Conservation (phyloP, 2,329 filamentous ascomycete genomes). For the Fusarium stilboides region DNA sequence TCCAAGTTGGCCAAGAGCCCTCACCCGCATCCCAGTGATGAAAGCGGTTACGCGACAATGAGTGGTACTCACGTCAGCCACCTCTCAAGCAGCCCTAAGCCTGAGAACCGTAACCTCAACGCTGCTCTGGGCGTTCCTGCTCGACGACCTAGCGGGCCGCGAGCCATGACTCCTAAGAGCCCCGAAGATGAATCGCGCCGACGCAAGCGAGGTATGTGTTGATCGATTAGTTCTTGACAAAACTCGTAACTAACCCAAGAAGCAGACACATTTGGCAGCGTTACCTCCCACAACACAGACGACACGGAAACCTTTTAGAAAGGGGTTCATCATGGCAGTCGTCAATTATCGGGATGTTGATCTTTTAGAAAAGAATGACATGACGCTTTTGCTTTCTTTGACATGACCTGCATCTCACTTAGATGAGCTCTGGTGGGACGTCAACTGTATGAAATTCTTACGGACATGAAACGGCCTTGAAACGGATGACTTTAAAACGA, state of each 20-base stretch:
- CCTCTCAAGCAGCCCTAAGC: slow-evolving; percentile 67
- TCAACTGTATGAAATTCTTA: slow-evolving; percentile 30
- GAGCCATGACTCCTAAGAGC: slow-evolving; percentile 73
- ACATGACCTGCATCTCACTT: slow-evolving; percentile 14
- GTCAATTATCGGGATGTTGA: slow-evolving; percentile 18
- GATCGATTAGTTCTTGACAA: background rate
- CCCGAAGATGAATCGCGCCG: slow-evolving; percentile 64
- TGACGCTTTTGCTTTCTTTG: slow-evolving; percentile 13
- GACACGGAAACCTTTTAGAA: slow-evolving; percentile 58
- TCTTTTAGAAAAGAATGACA: slow-evolving; percentile 15
- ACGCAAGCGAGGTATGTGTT: slow-evolving; percentile 69
- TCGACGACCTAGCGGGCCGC: slow-evolving; percentile 70
- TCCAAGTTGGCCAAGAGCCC: slow-evolving; percentile 71
- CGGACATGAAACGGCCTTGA: slow-evolving; percentile 24
- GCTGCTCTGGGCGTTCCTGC: slow-evolving; percentile 67
- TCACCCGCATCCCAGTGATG: slow-evolving; percentile 69
- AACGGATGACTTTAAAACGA: slow-evolving; percentile 32
- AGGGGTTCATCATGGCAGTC: slow-evolving; percentile 13
- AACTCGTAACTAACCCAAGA: slow-evolving; percentile 22
- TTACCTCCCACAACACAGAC: slow-evolving; percentile 55
- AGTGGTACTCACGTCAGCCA: slow-evolving; percentile 65
- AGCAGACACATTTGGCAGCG: slow-evolving; percentile 57
- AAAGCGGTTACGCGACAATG: slow-evolving; percentile 68
- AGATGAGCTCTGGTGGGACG: slow-evolving; percentile 6
- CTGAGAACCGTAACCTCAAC: slow-evolving; percentile 72